Conservation (phyloP, 768 basidiomycete genomes). For the Lactifluus rugatus region DNA sequence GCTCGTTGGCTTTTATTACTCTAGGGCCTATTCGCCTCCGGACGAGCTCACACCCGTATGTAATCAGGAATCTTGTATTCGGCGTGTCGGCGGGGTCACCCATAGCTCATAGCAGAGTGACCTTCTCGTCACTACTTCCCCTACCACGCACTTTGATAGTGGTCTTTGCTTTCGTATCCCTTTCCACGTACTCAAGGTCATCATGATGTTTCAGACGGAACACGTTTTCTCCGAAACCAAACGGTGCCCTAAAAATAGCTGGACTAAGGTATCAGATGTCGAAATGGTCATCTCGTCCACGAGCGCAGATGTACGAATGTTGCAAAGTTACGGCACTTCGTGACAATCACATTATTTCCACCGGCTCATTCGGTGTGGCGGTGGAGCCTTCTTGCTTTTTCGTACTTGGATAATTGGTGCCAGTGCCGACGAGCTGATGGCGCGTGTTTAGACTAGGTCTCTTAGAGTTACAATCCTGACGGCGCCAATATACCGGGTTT, state of each 20-base stretch:
- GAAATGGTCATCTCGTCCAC: background rate
- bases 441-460: background rate
- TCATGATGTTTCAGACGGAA: background rate
- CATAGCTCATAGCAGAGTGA: background rate
- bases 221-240: background rate
- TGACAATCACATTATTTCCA: background rate
- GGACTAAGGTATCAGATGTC: background rate
- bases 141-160: background rate
- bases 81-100: background rate
- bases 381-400: background rate
- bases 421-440: background rate
- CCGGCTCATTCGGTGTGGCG: conserved; percentile 6
- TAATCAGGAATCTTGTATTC: background rate
- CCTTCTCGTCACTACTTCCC: background rate
- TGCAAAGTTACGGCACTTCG: no score
- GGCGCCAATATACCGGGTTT: background rate
- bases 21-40: background rate
- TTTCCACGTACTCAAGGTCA: no score
- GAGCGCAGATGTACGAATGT: background rate
- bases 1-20: background rate
- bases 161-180: background rate
- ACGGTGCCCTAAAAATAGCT: background rate
- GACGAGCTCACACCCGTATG: no score
- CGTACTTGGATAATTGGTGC: background rate
- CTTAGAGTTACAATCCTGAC: background rate